phyloP scores from a whole-genome alignment of 2,329 filamentous ascomycete species.

The Zalaria obscura region DNA sequence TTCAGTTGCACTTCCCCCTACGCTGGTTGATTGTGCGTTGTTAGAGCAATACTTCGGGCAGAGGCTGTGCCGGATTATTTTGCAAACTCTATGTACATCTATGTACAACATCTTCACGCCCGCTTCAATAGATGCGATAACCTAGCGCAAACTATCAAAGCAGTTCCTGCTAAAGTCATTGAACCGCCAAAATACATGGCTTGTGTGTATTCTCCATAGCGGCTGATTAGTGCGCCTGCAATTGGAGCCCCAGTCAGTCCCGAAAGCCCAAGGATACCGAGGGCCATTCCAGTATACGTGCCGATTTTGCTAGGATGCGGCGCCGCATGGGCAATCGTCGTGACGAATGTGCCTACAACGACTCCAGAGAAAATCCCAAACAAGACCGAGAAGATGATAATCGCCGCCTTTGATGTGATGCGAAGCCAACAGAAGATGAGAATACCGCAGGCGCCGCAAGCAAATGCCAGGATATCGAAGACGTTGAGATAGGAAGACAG shows the following conservation, averaged over 20 bases:
- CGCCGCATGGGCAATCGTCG: not conserved
- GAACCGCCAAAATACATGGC: too few relatives aligned
- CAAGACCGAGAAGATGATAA: slow-evolving; percentile 1
- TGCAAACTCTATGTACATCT: too few relatives aligned
- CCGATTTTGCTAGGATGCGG: slow-evolving; percentile 2
- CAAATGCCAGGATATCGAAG: slow-evolving; percentile 19
- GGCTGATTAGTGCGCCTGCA: slow-evolving; percentile 1
- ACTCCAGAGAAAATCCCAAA: slow-evolving; percentile 2
- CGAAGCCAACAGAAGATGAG: too few relatives aligned
- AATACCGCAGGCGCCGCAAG: not conserved
- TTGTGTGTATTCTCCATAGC: too few relatives aligned
- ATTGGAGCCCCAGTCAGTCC: slow-evolving; percentile 4
- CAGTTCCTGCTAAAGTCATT: too few relatives aligned
- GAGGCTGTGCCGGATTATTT: too few relatives aligned
- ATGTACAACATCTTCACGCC: too few relatives aligned
- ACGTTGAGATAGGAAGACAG: slow-evolving; percentile 37
- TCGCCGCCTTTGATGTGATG: too few relatives aligned
- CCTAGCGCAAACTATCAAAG: too few relatives aligned
- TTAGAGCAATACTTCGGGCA: too few relatives aligned
- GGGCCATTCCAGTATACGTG: slow-evolving; percentile 2
- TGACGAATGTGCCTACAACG: not conserved
- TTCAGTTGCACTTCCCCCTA: slow-evolving; percentile 1
- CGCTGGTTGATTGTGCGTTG: too few relatives aligned
- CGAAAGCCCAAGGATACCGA: slow-evolving; percentile 1
- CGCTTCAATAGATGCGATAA: too few relatives aligned